These are phyloP conservation scores for Penicillium sp. DNA, from an alignment of 2,329 filamentous ascomycete genomes.

Conservation along the genomic window DNA sequence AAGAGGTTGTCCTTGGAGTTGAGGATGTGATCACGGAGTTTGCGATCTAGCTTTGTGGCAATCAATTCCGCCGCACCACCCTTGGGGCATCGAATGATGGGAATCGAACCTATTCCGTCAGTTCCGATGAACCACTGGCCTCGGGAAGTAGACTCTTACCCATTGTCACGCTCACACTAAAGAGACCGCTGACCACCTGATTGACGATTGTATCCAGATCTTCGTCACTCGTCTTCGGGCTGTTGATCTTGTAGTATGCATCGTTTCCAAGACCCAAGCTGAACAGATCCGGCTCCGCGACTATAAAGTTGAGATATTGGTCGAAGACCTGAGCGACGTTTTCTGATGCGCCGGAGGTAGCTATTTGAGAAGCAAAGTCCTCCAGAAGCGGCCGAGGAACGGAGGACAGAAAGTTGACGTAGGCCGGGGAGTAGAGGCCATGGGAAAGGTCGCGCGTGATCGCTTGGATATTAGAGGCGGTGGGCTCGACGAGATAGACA, in stretches of 20 bases:
- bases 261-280: slow-evolving; percentile 90
- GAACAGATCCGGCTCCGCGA: slow-evolving; percentile 92
- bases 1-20: slow-evolving; percentile 99
- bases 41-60: slow-evolving; percentile 87
- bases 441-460: slow-evolving; percentile 84
- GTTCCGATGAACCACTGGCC: not conserved
- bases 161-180: slow-evolving; percentile 98
- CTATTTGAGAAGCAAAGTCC: slow-evolving; percentile 89
- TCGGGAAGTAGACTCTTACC: slow-evolving; percentile 53
- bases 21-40: slow-evolving; percentile 90
- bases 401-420: slow-evolving; percentile 95
- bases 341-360: slow-evolving; percentile 77
- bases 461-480: slow-evolving; percentile 69
- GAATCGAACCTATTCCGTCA: slow-evolving; percentile 69
- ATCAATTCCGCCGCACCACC: slow-evolving; percentile 92
- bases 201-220: slow-evolving; percentile 85
- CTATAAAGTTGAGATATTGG: slow-evolving; percentile 96
- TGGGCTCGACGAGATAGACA: slow-evolving; percentile 94
- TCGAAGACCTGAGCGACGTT: slow-evolving; percentile 90
- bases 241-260: slow-evolving; percentile 95
- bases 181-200: slow-evolving; percentile 90
- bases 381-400: slow-evolving; percentile 86
- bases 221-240: slow-evolving; percentile 82
- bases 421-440: slow-evolving; percentile 86
- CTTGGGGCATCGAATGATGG: slow-evolving; percentile 91